Base-by-base conservation (phyloP, 2,329 filamentous ascomycete species). In the Neopestalotiopsis rosae region DNA sequence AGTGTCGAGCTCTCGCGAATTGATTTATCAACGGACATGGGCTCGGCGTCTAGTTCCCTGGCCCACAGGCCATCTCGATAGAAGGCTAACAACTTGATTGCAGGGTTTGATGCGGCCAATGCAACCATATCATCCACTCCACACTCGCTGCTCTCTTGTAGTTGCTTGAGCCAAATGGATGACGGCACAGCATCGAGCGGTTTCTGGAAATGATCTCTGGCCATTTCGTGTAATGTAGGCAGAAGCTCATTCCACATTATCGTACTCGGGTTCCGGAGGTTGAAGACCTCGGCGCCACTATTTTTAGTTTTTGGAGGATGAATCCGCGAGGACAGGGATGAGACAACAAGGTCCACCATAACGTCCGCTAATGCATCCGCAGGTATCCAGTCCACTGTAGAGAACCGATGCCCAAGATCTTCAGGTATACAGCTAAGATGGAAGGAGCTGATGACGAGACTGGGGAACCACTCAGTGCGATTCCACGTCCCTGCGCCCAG, bases 301-400 rank as follows among this genome's bases (percentile, higher is more conserved):
- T 12, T 28, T n/a, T 32, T 2, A 10, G 42, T 32, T 13, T 14
- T 10, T 28, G 9, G 20, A 28, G 20, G 14, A 72, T 74, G 13
- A 71, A 66, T 14, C 61, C 62, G 4, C 42, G 42, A 49, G 42
- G 42, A 49, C 12, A 14, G n/a, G 12, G 42, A 49, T 2, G 42
- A 17, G 67, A 71, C 6, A 73, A 67, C 68, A 3, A 82, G 72
- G 38, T 81, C 79, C 5, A 79, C 72, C 0, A 84, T 67, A 1
- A 81, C 77, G 2, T 78, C 74, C 2, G 80, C 79, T 4, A 83
- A 74, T 0, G 79, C 40, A 64, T 86, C 83, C 14, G 83, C 78
- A 0, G 84, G 83, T 2, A 86, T 69, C 83, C 83, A 86, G 64
- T 84, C 81, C 2, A 85, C 74, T 1, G 70, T 69, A 4, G 74